A percentile compares a stretch with the other conserved stretches of the same genome.
Evolutionary conservation across 2,329 filamentous ascomycete genomes (phyloP).

Genomic region (Dothidotthia symphoricarpi): DNA sequence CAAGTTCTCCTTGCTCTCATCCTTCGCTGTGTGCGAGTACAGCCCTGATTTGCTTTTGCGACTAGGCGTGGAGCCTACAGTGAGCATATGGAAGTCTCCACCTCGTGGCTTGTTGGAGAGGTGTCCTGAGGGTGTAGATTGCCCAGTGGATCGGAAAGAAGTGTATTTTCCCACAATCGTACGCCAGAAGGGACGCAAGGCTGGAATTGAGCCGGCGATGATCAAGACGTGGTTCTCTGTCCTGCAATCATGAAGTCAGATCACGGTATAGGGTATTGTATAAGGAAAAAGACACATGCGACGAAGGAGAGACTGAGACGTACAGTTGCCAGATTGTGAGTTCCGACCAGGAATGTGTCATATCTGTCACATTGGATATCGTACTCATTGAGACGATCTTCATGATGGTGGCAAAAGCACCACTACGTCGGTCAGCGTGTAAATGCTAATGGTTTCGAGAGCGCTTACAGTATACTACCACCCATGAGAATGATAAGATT

Average conservation of each 20-base stretch:
- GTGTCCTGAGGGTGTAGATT: background rate
- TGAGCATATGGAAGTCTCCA: no score
- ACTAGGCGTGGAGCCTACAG: no score
- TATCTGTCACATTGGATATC: conserved; percentile 7
- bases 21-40: no score
- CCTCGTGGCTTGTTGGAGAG: no score
- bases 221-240: background rate
- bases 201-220: conserved; percentile 1
- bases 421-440: background rate
- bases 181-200: conserved; percentile 2
- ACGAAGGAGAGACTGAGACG: background rate
- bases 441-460: background rate
- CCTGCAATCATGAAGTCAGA: conserved; percentile 1
- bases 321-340: conserved; percentile 8
- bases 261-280: background rate
- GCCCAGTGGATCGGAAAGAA: background rate
- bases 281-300: no score
- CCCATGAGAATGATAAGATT: conserved; percentile 6
- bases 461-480: conserved; percentile 1
- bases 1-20: no score
- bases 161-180: background rate
- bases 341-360: conserved; percentile 7
- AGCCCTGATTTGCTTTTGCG: no score
- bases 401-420: conserved; percentile 8
- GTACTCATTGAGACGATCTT: conserved; percentile 7